phyloP scores from a whole-genome alignment of 2,329 filamentous ascomycete genomes.

The Juglanconis juglandina region DNA sequence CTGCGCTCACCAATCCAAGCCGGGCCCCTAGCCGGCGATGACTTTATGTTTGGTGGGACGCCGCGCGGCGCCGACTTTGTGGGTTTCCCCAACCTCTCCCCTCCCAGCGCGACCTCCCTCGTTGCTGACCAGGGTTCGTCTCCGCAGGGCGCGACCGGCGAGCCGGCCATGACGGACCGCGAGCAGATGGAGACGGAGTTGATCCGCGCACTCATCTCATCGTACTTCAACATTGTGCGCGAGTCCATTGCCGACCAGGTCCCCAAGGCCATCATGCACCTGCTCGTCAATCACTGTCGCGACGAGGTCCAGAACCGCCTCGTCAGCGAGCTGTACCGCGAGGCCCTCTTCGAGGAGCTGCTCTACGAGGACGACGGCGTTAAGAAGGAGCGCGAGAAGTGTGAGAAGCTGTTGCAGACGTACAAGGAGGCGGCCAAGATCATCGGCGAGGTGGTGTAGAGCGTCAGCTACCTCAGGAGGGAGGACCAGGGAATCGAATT shows the following conservation, averaged over 20 bases:
- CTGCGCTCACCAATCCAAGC: slow-evolving; percentile 46
- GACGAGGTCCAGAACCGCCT: slow-evolving; percentile 96
- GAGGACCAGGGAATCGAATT: neutral
- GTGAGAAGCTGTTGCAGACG: slow-evolving; percentile 89
- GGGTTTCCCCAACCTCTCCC: slow-evolving; percentile 32
- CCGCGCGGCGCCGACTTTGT: slow-evolving; percentile 55
- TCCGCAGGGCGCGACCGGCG: slow-evolving; percentile 56
- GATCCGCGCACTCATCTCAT: slow-evolving; percentile 92
- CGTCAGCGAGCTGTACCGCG: slow-evolving; percentile 93
- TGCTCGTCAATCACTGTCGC: slow-evolving; percentile 97
- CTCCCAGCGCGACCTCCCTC: neutral
- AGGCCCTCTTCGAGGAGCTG: slow-evolving; percentile 83
- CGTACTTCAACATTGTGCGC: slow-evolving; percentile 98
- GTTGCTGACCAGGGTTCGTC: slow-evolving; percentile 20
- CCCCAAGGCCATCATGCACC: slow-evolving; percentile 97
- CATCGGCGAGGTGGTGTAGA: slow-evolving; percentile 86
- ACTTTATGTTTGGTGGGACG: slow-evolving; percentile 31
- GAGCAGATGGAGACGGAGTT: slow-evolving; percentile 97
- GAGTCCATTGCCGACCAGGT: slow-evolving; percentile 99
- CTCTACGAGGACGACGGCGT: slow-evolving; percentile 96
- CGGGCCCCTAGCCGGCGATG: slow-evolving; percentile 35
- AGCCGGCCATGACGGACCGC: slow-evolving; percentile 88
- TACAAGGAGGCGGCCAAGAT: slow-evolving; percentile 98
- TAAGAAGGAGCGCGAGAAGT: slow-evolving; percentile 97
- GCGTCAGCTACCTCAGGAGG: neutral